Conservation (phyloP, 768 basidiomycete genomes). For the Calocera cornea region DNA sequence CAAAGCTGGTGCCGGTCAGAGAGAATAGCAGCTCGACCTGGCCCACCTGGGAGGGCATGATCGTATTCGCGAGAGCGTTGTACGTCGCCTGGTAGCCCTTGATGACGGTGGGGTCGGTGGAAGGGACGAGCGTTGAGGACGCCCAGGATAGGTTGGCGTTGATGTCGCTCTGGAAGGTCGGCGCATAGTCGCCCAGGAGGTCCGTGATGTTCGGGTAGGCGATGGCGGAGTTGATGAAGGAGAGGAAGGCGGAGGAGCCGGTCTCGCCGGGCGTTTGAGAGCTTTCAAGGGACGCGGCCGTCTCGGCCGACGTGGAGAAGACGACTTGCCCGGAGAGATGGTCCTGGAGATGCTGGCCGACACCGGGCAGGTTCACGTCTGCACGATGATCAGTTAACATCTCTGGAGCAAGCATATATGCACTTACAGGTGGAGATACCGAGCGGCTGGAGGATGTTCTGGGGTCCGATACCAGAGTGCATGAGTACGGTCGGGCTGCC, state of each 20-base stretch:
- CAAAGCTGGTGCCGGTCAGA: constrained; percentile 26
- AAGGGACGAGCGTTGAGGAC: constrained; percentile 32
- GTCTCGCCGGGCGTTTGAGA: constrained; percentile 17
- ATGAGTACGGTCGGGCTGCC: constrained; percentile 43
- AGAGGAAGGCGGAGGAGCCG: constrained; percentile 27
- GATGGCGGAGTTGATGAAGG: constrained; percentile 50
- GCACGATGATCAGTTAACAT: background rate
- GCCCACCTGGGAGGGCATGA: constrained; percentile 33
- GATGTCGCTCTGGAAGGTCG: constrained; percentile 26
- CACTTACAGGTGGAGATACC: constrained; percentile 25
- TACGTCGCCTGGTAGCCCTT: constrained; percentile 47
- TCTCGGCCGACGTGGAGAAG: constrained; percentile 29
- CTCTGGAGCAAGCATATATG: background rate
- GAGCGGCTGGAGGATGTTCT: constrained; percentile 35
- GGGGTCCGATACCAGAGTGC: constrained; percentile 46
- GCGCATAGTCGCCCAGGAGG: constrained; percentile 28
- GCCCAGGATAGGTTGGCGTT: constrained; percentile 23
- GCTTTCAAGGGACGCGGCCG: constrained; percentile 26
- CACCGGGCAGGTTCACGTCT: constrained; percentile 39
- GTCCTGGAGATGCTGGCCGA: constrained; percentile 48
- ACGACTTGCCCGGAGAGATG: constrained; percentile 33
- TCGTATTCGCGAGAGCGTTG: constrained; percentile 29
- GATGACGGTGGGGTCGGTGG: constrained; percentile 32
- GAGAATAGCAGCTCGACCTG: constrained; percentile 44
- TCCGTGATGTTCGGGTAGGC: constrained; percentile 43